These are phyloP conservation scores for Tuber calosporum DNA, from an alignment of 495 filamentous ascomycete species.

Conservation along the genomic window DNA sequence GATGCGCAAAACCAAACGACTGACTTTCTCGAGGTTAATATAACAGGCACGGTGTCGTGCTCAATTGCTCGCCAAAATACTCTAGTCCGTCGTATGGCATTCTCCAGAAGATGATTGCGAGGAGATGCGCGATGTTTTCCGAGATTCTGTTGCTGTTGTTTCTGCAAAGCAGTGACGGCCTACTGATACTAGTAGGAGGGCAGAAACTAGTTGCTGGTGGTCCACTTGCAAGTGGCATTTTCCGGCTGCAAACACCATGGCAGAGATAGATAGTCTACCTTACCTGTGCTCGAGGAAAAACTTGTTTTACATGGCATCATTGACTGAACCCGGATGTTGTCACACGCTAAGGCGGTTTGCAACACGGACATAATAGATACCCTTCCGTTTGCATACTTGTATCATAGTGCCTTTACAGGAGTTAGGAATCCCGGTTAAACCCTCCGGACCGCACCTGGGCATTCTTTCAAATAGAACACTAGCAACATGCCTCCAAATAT, in stretches of 20 bases:
- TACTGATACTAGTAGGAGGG: neutral
- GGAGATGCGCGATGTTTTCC: neutral
- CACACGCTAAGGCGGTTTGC: neutral
- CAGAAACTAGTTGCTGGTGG: neutral
- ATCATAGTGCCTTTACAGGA: no score
- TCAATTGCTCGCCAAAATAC: neutral
- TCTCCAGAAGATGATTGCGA: neutral
- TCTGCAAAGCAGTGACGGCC: neutral
- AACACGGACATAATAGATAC: neutral
- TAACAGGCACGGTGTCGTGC: neutral
- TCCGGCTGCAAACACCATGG: neutral
- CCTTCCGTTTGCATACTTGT: neutral
- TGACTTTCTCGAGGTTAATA: neutral
- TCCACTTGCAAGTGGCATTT: neutral
- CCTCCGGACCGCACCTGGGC: no score
- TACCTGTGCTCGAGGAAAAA: neutral
- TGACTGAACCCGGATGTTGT: neutral
- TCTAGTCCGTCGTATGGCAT: neutral
- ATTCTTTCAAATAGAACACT: neutral
- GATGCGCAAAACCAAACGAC: neutral
- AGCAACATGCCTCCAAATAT: neutral
- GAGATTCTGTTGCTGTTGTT: neutral
- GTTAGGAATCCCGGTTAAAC: neutral
- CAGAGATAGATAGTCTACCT: no score
- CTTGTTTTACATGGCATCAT: neutral